These are phyloP conservation scores for Chaetomium sp. DNA, from an alignment of 2,329 filamentous ascomycete genomes.

Conservation along the genomic window DNA sequence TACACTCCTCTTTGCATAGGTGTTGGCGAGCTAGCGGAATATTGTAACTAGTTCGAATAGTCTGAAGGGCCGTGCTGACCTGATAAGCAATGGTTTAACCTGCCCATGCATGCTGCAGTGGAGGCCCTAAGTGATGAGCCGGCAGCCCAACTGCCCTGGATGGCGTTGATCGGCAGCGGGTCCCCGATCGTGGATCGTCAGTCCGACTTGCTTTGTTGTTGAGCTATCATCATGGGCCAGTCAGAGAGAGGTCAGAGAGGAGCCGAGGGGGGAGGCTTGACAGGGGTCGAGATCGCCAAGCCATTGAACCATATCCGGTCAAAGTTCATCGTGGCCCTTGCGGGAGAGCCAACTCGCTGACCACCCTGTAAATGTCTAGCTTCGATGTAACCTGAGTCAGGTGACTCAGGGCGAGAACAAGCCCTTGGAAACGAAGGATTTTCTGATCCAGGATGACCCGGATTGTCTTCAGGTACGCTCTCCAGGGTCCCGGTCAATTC, in stretches of 20 bases:
- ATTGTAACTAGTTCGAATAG: not conserved
- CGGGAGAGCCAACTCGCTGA: not conserved
- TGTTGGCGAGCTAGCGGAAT: not conserved
- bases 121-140: not conserved
- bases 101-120: not conserved
- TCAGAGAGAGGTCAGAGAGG: constrained; percentile 2
- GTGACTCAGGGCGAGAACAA: not conserved
- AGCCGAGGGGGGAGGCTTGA: not conserved
- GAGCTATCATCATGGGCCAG: not conserved
- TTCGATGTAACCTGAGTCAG: not conserved
- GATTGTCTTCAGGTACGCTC: not conserved
- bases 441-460: not conserved
- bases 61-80: not conserved
- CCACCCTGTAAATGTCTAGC: not conserved
- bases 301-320: not conserved
- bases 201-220: not conserved
- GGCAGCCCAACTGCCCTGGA: not conserved
- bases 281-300: not conserved
- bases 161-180: not conserved
- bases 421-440: not conserved
- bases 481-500: not conserved
- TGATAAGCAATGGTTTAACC: not conserved
- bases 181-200: constrained; percentile 9
- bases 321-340: not conserved
- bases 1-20: not conserved